Base-by-base conservation (phyloP, 371 early-diverging fungal genomes). In the Mucor saturninus region DNA sequence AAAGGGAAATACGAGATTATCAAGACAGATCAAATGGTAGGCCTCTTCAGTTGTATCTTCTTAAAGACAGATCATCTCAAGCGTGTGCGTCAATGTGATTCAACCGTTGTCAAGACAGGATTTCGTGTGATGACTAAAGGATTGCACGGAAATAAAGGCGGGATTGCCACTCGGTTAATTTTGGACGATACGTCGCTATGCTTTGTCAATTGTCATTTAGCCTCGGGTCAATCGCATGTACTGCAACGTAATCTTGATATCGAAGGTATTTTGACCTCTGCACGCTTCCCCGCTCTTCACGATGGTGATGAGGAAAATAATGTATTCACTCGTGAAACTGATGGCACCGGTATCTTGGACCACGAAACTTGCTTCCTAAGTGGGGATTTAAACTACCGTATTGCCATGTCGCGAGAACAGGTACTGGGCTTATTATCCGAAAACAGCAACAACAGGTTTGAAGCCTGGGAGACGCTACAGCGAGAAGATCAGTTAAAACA, bases 101-200 rank as follows among this genome's bases (percentile, higher is more conserved):
- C 77, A 0, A 80, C 77, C 4, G 73, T 77, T 50, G 87, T 89
- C 40, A 93, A 93, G 77, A 95, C 96, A 0, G 95, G 96, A 2
- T 57, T 95, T 59, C 85, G 81, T 26, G 92, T 93, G n/a, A 85
- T 85, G 64, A 73, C 71, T 15, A 73, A 70, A 40, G 73, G 73
- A 11, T 40, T 73, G 3, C 92, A 94, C 68, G 95, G 94, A 5
- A 95, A 94, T 77, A 95, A 95, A 85, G 94, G 95, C n/a, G 91
- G 87, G 15, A 86, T 92, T 32, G 86, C 86, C 10, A 82, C 84
- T 11, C 79, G 92, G 9, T 68, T 94, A 32, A 67, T 89, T 13
- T 65, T 86, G 51, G 87, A 91, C 63, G 89, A 94, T 63, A 73
- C 88, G 0, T 87, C 91, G 5, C 67, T 94, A 15, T 91, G 91